Evolutionary conservation across 1,284 basidiomycete species (phyloP), one percentile per base, ranked within the genome.

Genomic region (Malassezia nana): DNA sequence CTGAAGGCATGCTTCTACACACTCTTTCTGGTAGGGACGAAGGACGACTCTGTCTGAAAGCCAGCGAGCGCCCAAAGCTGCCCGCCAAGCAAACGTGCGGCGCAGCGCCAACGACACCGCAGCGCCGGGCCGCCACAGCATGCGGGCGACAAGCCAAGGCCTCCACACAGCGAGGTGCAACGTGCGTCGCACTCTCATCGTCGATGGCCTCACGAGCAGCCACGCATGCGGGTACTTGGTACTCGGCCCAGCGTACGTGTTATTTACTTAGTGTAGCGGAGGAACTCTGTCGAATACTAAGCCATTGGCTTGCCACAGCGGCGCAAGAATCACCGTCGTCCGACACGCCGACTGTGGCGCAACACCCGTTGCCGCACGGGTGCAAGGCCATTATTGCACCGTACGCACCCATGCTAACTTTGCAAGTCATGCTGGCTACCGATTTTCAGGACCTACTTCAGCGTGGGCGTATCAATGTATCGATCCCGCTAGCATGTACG

Each of bases 341-440:
- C 22, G 45, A 32, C 31, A 20, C 18, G 18, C 53, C 47, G 24
- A 6, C 13, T 6, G 43, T 55, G 18, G 53, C 53, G 6, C 46
- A 29, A 28, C 20, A 45, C 22, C 25, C 53, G 3, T 7, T 50
- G 12, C 40, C 35, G 16, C 16, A 50, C 32, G 81, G 83, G 12
- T 87, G 84, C 69, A 92, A 88, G 75, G 92, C 90, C 8, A 81
- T 98, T 70, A 94, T 99, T 53, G 91, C 85, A n/a, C 94, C 94
- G 89, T 92, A 65, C 63, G 84, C 57, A 24, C 16, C 1, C 6
- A 29, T 33, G 7, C 30, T 38, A 8, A 22, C 40, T 30, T 47
- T 26, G 18, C 2, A 26, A 64, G 90, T 3, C 94, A 99, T 75
- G 94, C 94, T 1, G 94, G 94, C 4, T 96, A 92, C 75, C 81